phyloP scores from a whole-genome alignment of 1,139 yeast genomes.

The Taphrina wiesneri region DNA sequence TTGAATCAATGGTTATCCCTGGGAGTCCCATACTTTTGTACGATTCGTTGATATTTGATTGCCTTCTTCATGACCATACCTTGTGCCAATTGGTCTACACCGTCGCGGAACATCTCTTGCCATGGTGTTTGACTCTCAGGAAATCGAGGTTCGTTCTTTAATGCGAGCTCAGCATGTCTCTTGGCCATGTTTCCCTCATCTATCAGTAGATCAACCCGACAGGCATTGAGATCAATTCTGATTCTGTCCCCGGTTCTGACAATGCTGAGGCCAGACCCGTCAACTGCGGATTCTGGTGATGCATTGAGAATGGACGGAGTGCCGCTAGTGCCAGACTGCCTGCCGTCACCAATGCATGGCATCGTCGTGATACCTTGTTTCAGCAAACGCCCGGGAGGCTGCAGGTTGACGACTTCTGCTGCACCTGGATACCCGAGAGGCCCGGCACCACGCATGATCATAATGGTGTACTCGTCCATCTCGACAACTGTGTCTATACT shows the following conservation, averaged over 20 bases:
- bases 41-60: slow-evolving; percentile 42
- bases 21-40: slow-evolving; percentile 37
- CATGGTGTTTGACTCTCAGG: slow-evolving; percentile 43
- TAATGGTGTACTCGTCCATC: slow-evolving; percentile 39
- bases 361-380: slow-evolving; percentile 38
- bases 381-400: slow-evolving; percentile 40
- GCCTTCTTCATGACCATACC: slow-evolving; percentile 43
- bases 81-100: slow-evolving; percentile 41
- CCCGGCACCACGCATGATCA: slow-evolving; percentile 41
- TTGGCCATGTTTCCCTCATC: slow-evolving; percentile 37
- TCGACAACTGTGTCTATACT: slow-evolving; percentile 36
- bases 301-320: slow-evolving; percentile 42
- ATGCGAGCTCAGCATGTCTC: slow-evolving; percentile 34
- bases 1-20: slow-evolving; percentile 41
- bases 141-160: slow-evolving; percentile 34
- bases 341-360: slow-evolving; percentile 42
- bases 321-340: slow-evolving; percentile 42
- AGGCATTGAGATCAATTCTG: slow-evolving; percentile 39
- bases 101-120: slow-evolving; percentile 42
- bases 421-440: slow-evolving; percentile 42
- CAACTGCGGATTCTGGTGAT: slow-evolving; percentile 41
- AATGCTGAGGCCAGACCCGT: slow-evolving; percentile 39
- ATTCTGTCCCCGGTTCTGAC: slow-evolving; percentile 40
- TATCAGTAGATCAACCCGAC: slow-evolving; percentile 39
- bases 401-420: slow-evolving; percentile 42